Percentiles rank a stretch among this genome's conserved stretches.
These are phyloP conservation scores for Colletotrichum spinosum DNA, from an alignment of 2,329 filamentous ascomycete species.

Conservation along the genomic window DNA sequence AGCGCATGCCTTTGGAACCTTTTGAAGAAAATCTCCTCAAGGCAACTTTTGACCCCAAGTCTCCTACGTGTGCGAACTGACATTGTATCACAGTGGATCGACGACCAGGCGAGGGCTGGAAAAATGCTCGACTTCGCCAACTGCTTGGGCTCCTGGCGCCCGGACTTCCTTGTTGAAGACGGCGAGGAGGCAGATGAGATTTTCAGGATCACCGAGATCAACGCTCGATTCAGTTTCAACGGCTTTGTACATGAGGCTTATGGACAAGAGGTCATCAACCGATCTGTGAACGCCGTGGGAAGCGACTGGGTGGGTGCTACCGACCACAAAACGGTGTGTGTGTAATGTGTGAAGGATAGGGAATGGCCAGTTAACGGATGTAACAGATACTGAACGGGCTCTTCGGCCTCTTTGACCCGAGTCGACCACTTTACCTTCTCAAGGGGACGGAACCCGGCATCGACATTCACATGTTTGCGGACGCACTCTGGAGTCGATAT, in stretches of 20 bases:
- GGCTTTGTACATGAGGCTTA: slow-evolving; percentile 47
- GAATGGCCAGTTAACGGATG: neutral
- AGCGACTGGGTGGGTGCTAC: slow-evolving; percentile 42
- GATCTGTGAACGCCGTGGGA: slow-evolving; percentile 23
- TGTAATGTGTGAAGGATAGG: neutral
- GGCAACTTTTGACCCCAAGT: slow-evolving; percentile 35
- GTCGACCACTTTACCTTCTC: slow-evolving; percentile 49
- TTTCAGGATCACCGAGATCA: slow-evolving; percentile 53
- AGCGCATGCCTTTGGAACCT: slow-evolving; percentile 48
- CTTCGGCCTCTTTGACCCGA: slow-evolving; percentile 45
- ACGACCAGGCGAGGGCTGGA: slow-evolving; percentile 42
- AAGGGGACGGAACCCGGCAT: slow-evolving; percentile 52
- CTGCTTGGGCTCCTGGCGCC: slow-evolving; percentile 50
- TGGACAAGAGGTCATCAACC: slow-evolving; percentile 45
- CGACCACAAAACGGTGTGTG: slow-evolving; percentile 43
- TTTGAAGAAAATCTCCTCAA: slow-evolving; percentile 46
- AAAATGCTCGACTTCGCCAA: slow-evolving; percentile 40
- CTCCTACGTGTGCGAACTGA: neutral
- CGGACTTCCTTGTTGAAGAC: slow-evolving; percentile 53
- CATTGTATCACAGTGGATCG: slow-evolving; percentile 44
- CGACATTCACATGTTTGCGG: slow-evolving; percentile 53
- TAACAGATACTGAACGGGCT: slow-evolving; percentile 47
- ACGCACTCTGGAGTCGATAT: slow-evolving; percentile 43
- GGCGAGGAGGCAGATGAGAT: slow-evolving; percentile 38
- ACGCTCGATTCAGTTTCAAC: slow-evolving; percentile 55